Conservation (phyloP, 192 early-diverging fungal species). For the Podila horticola region DNA sequence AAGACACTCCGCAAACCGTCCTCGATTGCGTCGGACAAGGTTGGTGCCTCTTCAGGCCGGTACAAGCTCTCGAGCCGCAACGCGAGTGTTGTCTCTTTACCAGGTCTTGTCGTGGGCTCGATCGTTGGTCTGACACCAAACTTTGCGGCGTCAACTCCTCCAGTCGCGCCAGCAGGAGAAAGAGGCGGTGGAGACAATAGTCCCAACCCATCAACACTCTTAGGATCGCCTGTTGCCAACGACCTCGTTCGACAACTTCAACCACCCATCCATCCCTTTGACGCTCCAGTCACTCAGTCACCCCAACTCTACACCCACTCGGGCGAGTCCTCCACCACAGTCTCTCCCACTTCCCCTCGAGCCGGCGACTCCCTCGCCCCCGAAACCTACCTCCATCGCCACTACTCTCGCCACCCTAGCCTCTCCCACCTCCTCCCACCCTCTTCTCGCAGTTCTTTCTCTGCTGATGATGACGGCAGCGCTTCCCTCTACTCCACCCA, state of each 20-base stretch:
- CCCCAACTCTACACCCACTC: not conserved
- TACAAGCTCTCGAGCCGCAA: slow-evolving; percentile 14
- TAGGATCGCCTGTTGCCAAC: too few species aligned
- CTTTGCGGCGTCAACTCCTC: not conserved
- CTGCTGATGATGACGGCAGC: slow-evolving; percentile 9
- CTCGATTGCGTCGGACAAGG: slow-evolving; percentile 9
- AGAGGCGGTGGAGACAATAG: not conserved
- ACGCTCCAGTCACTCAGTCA: not conserved
- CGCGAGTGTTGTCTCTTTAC: slow-evolving; percentile 23
- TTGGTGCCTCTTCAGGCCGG: not conserved
- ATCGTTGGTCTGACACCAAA: slow-evolving; percentile 11
- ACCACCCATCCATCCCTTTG: not conserved
- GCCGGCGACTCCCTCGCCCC: not conserved
- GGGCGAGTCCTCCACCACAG: not conserved
- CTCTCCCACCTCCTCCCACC: not conserved
- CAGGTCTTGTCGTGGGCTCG: slow-evolving; percentile 20
- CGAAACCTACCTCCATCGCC: not conserved
- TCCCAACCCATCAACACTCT: not conserved
- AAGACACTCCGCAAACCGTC: not conserved
- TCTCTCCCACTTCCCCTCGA: not conserved
- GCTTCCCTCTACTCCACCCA: slow-evolving; percentile 28
- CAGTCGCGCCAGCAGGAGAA: not conserved
- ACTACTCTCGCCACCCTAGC: not conserved
- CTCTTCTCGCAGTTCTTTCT: not conserved
- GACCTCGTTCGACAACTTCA: too few species aligned